Evolutionary conservation across 2,329 filamentous ascomycete genomes (phyloP).

Genomic region (Pestalotiopsis sp.): DNA sequence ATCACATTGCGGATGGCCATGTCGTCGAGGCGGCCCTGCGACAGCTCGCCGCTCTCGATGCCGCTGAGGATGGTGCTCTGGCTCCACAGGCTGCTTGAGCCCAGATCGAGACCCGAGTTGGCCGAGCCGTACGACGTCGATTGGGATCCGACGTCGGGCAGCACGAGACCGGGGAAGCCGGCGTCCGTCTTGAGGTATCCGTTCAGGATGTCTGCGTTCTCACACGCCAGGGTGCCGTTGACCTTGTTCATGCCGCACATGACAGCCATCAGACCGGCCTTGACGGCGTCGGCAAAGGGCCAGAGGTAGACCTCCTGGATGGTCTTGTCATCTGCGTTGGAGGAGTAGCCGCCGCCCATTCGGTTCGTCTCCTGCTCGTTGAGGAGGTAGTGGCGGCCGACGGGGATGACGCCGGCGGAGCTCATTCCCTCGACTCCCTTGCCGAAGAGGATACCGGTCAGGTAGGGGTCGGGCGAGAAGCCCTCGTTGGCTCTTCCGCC

Average conservation of each 20-base stretch:
- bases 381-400: slow-evolving; percentile 8
- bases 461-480: slow-evolving; percentile 9
- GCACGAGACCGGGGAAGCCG: slow-evolving; percentile 5
- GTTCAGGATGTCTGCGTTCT: slow-evolving; percentile 3
- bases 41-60: slow-evolving; percentile 14
- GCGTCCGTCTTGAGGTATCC: slow-evolving; percentile 8
- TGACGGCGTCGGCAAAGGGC: slow-evolving; percentile 8
- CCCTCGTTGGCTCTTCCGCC: slow-evolving; percentile 7
- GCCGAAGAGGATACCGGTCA: slow-evolving; percentile 7
- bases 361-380: slow-evolving; percentile 10
- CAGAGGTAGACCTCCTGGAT: slow-evolving; percentile 8
- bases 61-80: slow-evolving; percentile 4
- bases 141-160: slow-evolving; percentile 5
- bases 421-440: slow-evolving; percentile 3
- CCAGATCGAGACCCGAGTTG: slow-evolving; percentile 6
- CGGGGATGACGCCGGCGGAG: slow-evolving; percentile 7
- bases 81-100: neutral
- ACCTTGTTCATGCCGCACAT: slow-evolving; percentile 10
- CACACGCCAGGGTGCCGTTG: slow-evolving; percentile 4
- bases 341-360: slow-evolving; percentile 1
- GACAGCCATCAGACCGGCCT: slow-evolving; percentile 7
- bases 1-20: slow-evolving; percentile 19
- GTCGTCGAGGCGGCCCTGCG: slow-evolving; percentile 17
- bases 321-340: slow-evolving; percentile 9
- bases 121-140: slow-evolving; percentile 1